Conservation (phyloP, 1,284 basidiomycete species). For the Naganishia cerealis region DNA sequence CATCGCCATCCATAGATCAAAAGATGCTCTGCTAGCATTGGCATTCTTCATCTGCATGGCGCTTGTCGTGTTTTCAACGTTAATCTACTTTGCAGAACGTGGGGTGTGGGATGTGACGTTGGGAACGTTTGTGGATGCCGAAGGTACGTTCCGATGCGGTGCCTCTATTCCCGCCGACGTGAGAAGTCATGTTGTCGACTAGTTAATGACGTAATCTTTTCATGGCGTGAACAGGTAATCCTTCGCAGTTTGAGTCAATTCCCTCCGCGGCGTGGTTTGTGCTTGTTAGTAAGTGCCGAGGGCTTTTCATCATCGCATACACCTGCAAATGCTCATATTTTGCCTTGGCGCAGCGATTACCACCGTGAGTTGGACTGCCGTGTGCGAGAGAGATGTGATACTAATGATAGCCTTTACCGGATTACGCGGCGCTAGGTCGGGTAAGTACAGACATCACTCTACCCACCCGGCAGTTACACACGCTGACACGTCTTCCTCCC, state of each 20-base stretch:
- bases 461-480: neutral
- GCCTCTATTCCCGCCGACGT: too few species aligned
- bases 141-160: slow-evolving; percentile 61
- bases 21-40: slow-evolving; percentile 79
- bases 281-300: slow-evolving; percentile 60
- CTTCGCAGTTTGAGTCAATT: slow-evolving; percentile 63
- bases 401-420: neutral
- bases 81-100: slow-evolving; percentile 82
- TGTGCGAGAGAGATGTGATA: neutral
- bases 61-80: slow-evolving; percentile 77
- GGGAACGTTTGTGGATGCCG: slow-evolving; percentile 74
- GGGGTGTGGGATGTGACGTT: slow-evolving; percentile 79
- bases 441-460: neutral
- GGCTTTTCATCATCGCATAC: neutral
- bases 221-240: slow-evolving; percentile 29
- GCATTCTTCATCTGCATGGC: slow-evolving; percentile 86
- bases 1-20: slow-evolving; percentile 76
- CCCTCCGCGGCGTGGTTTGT: slow-evolving; percentile 72
- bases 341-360: slow-evolving; percentile 66
- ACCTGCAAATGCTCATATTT: neutral
- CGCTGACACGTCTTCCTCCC: neutral
- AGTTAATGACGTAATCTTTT: too few species aligned
- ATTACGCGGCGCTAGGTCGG: slow-evolving; percentile 5
- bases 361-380: slow-evolving; percentile 60
- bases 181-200: neutral